These are phyloP conservation scores for Cyberlindnera bimundalis DNA, from an alignment of 805 yeast genomes.

Conservation along the genomic window DNA sequence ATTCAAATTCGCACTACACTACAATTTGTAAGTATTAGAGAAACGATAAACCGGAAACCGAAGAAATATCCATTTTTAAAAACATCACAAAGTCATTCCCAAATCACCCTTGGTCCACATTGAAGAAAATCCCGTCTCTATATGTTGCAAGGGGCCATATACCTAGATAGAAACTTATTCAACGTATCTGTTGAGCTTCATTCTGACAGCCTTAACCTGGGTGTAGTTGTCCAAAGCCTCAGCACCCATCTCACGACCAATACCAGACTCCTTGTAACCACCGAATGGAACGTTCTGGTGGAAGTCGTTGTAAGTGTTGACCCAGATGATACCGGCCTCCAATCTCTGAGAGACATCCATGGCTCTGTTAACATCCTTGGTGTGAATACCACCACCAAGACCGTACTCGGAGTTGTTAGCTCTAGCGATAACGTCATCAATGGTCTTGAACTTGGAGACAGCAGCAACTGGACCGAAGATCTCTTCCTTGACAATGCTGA, in stretches of 20 bases:
- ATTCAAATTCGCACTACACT: no score
- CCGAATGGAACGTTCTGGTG: constrained; percentile 67
- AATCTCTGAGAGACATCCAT: constrained; percentile 50
- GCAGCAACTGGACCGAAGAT: constrained; percentile 69
- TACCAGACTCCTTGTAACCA: constrained; percentile 65
- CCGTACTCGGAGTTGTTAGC: constrained; percentile 63
- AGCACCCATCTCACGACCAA: constrained; percentile 71
- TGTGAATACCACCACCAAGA: constrained; percentile 66
- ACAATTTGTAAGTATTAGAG: no score
- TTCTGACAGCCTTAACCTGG: constrained; percentile 64
- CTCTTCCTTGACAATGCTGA: constrained; percentile 56
- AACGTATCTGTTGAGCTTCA: constrained; percentile 32
- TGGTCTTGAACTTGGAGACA: constrained; percentile 52
- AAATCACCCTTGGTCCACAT: no score
- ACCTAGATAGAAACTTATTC: constrained; percentile 14
- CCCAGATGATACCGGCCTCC: constrained; percentile 63
- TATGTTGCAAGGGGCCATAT: no score
- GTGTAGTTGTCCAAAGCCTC: constrained; percentile 64
- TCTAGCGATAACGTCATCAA: constrained; percentile 49
- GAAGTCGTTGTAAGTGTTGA: constrained; percentile 67
- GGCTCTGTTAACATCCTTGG: constrained; percentile 51
- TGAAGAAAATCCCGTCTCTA: neutral
- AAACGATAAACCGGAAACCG: neutral
- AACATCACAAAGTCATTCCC: no score
- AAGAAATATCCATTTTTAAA: neutral